phyloP scores from a whole-genome alignment of 176 grass and related monocot genomes.

The Phoenix roebelenii region DNA sequence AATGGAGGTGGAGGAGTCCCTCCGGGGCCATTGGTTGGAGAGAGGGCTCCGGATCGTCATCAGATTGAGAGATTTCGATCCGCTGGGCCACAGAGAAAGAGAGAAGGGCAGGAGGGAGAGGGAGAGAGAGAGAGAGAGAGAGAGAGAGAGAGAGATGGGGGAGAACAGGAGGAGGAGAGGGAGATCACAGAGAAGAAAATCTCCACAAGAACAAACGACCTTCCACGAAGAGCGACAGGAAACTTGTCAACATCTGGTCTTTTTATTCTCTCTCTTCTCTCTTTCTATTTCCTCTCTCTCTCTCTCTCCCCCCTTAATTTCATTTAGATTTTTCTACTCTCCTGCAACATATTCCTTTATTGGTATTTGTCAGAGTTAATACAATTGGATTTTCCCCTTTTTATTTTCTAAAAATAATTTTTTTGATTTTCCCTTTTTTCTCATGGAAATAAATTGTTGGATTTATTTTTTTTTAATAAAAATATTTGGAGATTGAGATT shows the following conservation, averaged over 20 bases:
- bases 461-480: too few species aligned
- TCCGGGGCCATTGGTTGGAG: slow-evolving; percentile 5
- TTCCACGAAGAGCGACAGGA: slow-evolving; percentile 20
- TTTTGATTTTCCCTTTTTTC: background rate
- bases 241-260: slow-evolving; percentile 25
- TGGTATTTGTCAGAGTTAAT: background rate
- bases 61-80: slow-evolving; percentile 5
- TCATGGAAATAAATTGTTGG: too few species aligned
- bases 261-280: background rate
- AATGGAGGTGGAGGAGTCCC: background rate
- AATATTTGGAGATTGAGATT: too few species aligned
- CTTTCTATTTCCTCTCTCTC: background rate
- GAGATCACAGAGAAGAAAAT: slow-evolving; percentile 27
- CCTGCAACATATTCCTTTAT: background rate
- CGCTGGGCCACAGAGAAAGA: background rate
- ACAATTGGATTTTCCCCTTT: too few species aligned
- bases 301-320: background rate
- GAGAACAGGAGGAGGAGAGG: slow-evolving; percentile 2
- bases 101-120: background rate
- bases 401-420: too few species aligned
- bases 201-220: slow-evolving; percentile 24
- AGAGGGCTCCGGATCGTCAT: slow-evolving; percentile 11
- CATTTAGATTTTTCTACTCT: background rate
- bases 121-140: slow-evolving; percentile 3
- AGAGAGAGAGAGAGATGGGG: background rate